Evolutionary conservation across 2,329 filamentous ascomycete genomes (phyloP), one percentile per base, ranked within the genome.

Genomic region (Microascus cirrosus): DNA sequence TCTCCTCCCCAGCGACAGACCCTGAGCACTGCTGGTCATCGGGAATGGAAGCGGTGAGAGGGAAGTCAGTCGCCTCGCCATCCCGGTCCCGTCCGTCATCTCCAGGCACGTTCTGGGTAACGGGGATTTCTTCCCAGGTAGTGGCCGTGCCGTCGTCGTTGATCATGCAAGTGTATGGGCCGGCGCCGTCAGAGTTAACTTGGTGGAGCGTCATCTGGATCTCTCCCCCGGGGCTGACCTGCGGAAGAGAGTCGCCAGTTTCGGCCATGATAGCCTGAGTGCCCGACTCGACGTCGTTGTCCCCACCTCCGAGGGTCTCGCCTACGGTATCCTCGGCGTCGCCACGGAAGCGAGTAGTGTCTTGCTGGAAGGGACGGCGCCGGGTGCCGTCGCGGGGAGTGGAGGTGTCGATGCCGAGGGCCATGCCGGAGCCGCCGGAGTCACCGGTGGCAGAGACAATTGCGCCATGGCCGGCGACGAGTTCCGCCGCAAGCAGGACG

Each of bases 171-270:
- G 73, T 78, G 70, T 84, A 86, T 1, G 83, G 83, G 12, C 84
- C 84, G 60, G 80, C 84, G 59, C 84, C 84, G 62, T 87, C 84
- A 42, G 74, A 75, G 70, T 86, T 87, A 67, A 87, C 82, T 68
- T 86, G 83, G 71, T 59, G 57, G 48, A 86, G 73, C 1, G 82
- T 86, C 76, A 87, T 85, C 63, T 71, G 71, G 60, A 87, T 63
- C 58, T 74, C 63, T 59, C 84, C 84, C 54, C 83, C 83, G 0
- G 73, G 64, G 7, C 73, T 74, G 63, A 87, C 71, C 71, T 86
- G 83, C 12, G 84, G 82, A 25, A 87, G 77, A 59, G 70, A 63
- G 60, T 70, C 71, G 59, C 82, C 83, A 6, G 77, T 84, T 67
- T 77, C 74, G 59, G 74, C 73, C 73, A 86, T 76, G 69, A 86